phyloP scores from a whole-genome alignment of 2,329 filamentous ascomycete genomes.

The Knoxdaviesia proteae region DNA sequence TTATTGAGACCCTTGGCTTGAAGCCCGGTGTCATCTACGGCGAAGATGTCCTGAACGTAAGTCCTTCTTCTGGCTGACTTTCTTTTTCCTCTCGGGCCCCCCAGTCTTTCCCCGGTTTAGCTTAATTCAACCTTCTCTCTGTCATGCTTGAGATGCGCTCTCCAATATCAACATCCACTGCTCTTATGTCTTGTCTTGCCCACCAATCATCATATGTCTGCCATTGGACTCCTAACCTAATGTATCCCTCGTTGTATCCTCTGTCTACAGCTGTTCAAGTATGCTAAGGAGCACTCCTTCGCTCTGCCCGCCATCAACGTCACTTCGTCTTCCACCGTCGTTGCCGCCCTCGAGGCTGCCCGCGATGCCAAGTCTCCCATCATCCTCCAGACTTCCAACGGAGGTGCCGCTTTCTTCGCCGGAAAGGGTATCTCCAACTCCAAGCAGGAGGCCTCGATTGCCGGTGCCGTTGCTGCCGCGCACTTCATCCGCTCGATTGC shows the following conservation, averaged over 20 bases:
- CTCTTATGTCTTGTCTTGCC: no score
- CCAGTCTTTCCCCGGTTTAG: neutral
- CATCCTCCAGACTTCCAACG: slow-evolving; percentile 83
- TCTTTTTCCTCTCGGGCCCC: neutral
- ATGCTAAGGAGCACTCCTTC: slow-evolving; percentile 70
- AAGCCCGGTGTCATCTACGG: slow-evolving; percentile 32
- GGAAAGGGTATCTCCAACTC: slow-evolving; percentile 69
- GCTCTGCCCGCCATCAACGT: slow-evolving; percentile 85
- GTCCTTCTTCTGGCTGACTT: neutral
- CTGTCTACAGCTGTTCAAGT: slow-evolving; percentile 47
- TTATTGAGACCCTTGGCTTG: slow-evolving; percentile 16
- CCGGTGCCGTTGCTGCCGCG: slow-evolving; percentile 69
- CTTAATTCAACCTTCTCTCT: no score
- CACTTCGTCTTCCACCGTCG: slow-evolving; percentile 61
- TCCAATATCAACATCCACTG: no score
- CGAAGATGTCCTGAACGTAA: slow-evolving; percentile 22
- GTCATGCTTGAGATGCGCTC: no score
- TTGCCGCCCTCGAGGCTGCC: slow-evolving; percentile 82
- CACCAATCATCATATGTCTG: no score
- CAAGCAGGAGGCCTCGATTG: slow-evolving; percentile 71
- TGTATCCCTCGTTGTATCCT: no score
- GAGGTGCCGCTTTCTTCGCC: slow-evolving; percentile 79
- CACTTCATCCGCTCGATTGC: slow-evolving; percentile 84
- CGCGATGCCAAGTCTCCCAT: slow-evolving; percentile 78
- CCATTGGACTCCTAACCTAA: no score